These are phyloP conservation scores for Cercophora sp. DNA, from an alignment of 495 filamentous ascomycete species.

Conservation along the genomic window DNA sequence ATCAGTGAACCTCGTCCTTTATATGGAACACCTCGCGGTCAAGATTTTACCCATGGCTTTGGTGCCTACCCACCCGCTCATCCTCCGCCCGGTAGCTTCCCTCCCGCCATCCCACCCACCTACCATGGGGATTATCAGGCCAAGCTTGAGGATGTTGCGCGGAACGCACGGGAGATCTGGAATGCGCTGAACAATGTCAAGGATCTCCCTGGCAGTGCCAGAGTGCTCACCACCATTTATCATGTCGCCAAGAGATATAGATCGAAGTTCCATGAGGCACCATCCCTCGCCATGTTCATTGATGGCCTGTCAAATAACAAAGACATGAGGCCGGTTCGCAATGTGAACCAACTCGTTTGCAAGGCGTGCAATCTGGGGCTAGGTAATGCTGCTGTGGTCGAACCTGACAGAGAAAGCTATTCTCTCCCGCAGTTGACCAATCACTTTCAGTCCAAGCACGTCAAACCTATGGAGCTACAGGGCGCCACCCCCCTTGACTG, in stretches of 20 bases:
- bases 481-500: constrained; percentile 48
- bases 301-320: constrained; percentile 62
- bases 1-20: constrained; percentile 16
- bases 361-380: constrained; percentile 51
- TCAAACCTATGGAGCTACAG: constrained; percentile 29
- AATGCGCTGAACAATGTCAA: constrained; percentile 54
- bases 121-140: constrained; percentile 40
- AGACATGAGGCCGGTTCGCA: constrained; percentile 63
- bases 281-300: constrained; percentile 57
- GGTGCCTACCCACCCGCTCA: constrained; percentile 19
- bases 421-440: constrained; percentile 59
- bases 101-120: constrained; percentile 13
- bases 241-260: constrained; percentile 54
- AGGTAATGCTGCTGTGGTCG: constrained; percentile 27
- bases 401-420: constrained; percentile 48
- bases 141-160: constrained; percentile 56
- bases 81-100: constrained; percentile 12
- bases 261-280: constrained; percentile 50
- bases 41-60: constrained; percentile 26
- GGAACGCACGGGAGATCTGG: constrained; percentile 60
- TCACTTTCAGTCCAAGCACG: constrained; percentile 64
- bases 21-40: constrained; percentile 19
- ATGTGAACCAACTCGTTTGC: constrained; percentile 60
- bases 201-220: constrained; percentile 58
- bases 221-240: constrained; percentile 61